These are phyloP conservation scores for Exophiala lecanii-corni DNA, from an alignment of 2,329 filamentous ascomycete species.

Conservation along the genomic window DNA sequence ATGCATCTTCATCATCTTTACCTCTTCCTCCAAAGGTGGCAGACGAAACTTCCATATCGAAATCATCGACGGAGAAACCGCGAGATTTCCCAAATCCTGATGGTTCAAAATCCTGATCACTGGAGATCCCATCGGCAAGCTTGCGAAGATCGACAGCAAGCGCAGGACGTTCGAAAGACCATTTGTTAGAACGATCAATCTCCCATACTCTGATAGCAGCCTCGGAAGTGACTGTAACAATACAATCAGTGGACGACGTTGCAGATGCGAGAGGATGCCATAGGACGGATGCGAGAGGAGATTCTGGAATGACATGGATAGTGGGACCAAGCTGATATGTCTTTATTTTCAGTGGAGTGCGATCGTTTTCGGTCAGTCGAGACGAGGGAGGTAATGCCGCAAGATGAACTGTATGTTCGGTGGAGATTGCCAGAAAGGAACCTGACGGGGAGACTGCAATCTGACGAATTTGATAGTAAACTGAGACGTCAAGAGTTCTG, in stretches of 20 bases:
- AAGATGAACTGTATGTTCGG: slow-evolving; percentile 82
- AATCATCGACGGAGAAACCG: slow-evolving; percentile 79
- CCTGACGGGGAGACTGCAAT: slow-evolving; percentile 77
- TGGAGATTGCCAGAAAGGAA: slow-evolving; percentile 75
- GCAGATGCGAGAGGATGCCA: slow-evolving; percentile 87
- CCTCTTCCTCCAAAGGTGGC: slow-evolving; percentile 78
- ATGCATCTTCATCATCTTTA: slow-evolving; percentile 58
- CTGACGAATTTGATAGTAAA: slow-evolving; percentile 78
- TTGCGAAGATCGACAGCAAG: slow-evolving; percentile 85
- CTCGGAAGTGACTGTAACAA: slow-evolving; percentile 85
- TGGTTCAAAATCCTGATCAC: slow-evolving; percentile 78
- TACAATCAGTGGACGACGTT: slow-evolving; percentile 61
- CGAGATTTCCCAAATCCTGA: slow-evolving; percentile 69
- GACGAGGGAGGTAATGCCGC: slow-evolving; percentile 76
- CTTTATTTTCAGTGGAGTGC: slow-evolving; percentile 68
- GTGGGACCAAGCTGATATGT: slow-evolving; percentile 90
- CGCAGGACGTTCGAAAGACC: slow-evolving; percentile 79
- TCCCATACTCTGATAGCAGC: slow-evolving; percentile 90
- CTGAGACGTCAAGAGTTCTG: slow-evolving; percentile 65
- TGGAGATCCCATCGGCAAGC: slow-evolving; percentile 74
- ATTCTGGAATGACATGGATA: slow-evolving; percentile 81
- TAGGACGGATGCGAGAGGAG: slow-evolving; percentile 71
- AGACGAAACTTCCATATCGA: slow-evolving; percentile 91
- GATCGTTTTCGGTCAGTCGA: slow-evolving; percentile 66
- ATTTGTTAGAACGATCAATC: slow-evolving; percentile 73